These are phyloP conservation scores for Trichoderma oligosporum DNA, from an alignment of 2,329 filamentous ascomycete genomes.

Conservation along the genomic window DNA sequence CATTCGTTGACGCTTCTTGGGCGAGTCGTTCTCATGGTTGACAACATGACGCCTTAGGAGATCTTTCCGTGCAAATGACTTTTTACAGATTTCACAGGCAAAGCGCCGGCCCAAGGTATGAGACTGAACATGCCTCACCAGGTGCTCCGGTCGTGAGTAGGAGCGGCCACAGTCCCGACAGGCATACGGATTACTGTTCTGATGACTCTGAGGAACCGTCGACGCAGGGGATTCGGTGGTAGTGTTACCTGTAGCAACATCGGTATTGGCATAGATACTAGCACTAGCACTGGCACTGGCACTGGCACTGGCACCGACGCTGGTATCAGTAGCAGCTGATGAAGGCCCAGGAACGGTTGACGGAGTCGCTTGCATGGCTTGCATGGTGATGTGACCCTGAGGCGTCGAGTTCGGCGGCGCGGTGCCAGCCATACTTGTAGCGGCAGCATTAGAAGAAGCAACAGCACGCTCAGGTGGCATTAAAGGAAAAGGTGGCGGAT, in stretches of 20 bases:
- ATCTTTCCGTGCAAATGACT: conserved; percentile 52
- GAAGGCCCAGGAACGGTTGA: neutral
- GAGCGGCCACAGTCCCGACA: conserved; percentile 50
- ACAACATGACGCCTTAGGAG: conserved; percentile 50
- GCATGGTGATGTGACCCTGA: conserved; percentile 1
- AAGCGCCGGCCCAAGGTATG: conserved; percentile 51
- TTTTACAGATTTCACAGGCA: conserved; percentile 48
- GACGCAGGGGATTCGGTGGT: conserved; percentile 2
- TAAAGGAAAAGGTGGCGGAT: conserved; percentile 2
- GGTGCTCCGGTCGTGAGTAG: conserved; percentile 52
- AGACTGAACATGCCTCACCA: conserved; percentile 50
- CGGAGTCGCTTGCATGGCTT: neutral
- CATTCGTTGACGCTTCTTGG: conserved; percentile 44
- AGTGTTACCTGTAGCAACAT: neutral
- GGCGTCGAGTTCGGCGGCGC: neutral
- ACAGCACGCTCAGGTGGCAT: neutral
- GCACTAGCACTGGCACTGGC: neutral
- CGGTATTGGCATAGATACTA: neutral
- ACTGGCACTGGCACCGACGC: neutral
- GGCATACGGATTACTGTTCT: conserved; percentile 41
- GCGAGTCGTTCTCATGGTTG: conserved; percentile 49
- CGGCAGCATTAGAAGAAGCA: neutral
- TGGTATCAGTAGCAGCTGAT: neutral
- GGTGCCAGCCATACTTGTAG: conserved; percentile 1
- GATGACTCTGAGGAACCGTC: conserved; percentile 24